phyloP scores from a whole-genome alignment of 805 yeast species.

The Huiozyma naganishii region DNA sequence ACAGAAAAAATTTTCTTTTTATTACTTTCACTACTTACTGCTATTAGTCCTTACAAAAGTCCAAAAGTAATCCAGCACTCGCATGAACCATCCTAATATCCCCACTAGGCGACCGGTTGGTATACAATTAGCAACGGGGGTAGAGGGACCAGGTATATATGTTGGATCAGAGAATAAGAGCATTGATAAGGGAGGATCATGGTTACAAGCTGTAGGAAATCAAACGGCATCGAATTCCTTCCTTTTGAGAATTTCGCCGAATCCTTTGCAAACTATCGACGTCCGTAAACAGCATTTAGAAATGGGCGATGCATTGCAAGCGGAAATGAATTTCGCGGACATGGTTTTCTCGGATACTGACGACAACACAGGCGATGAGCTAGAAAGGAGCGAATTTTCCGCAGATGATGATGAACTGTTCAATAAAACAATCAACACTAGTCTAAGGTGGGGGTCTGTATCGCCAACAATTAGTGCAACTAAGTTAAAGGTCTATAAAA shows the following conservation, averaged over 20 bases:
- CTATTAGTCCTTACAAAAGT: neutral
- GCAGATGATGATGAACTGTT: neutral
- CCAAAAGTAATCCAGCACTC: neutral
- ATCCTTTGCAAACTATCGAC: too few species aligned
- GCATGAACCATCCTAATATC: conserved; percentile 1
- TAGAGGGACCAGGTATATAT: conserved; percentile 2
- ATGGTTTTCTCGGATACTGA: too few species aligned
- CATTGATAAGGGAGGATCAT: neutral
- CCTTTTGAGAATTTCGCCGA: too few species aligned
- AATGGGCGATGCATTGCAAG: too few species aligned
- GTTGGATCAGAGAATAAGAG: neutral
- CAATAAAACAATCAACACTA: conserved; percentile 4
- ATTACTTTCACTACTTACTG: neutral
- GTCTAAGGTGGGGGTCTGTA: conserved; percentile 11
- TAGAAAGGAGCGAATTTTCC: too few species aligned
- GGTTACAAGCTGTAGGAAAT: too few species aligned
- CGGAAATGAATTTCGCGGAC: too few species aligned
- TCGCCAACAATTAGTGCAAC: conserved; percentile 8
- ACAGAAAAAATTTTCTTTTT: neutral
- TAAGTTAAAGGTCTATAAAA: conserved; percentile 12
- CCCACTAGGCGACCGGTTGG: conserved; percentile 1
- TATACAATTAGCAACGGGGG: conserved; percentile 2
- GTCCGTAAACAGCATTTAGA: too few species aligned
- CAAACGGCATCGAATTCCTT: too few species aligned
- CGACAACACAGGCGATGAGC: too few species aligned